Evolutionary conservation across 2,329 filamentous ascomycete species (phyloP), one percentile per base, ranked within the genome.

Genomic region (Botrytis galanthina): DNA sequence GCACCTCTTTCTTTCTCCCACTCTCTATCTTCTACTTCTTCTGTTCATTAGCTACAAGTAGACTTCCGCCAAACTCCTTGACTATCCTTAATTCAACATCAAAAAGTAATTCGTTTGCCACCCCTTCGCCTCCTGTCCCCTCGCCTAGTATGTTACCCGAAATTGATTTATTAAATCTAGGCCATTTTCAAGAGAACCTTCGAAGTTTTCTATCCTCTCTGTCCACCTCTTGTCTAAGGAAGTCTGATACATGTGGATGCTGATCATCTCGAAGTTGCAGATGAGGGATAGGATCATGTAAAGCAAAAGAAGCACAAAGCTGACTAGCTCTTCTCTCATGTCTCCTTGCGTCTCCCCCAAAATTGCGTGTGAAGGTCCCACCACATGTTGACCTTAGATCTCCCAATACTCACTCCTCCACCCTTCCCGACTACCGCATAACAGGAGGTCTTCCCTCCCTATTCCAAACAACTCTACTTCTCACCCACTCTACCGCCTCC

Each of bases 401-500:
- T 39, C 12, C 16, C 1, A 37, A 5, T 32, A 12, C 20, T 37
- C 29, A 46, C 3, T 20, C 9, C 10, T 71, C 75, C 35, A 42
- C 77, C 77, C 78, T 76, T 51, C 59, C 39, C 1, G n/a, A 26
- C 76, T 75, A 98, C 84, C 94, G 88, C 95, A 98, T 97, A 70
- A 97, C 91, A 2, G 96, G 96, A 75, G 95, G 95, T 75, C 96
- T 87, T 7, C 90, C 91, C 83, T 98, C 95, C 84, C 96, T 97
- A 82, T 98, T 98, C 94, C 96, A 98, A 83, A 93, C 94, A 42
- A 98, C 94, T 75, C 96, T 87, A 77, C 91, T 95, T 81, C 93
- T 90, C 74, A 99, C 86, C 96, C 96, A 99, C 80, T 98, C 96
- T n/a, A 99, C 92, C 1, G 96, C 95, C 84, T 98, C 96, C 80